phyloP scores from a whole-genome alignment of 1,284 basidiomycete species.

The Fomes fomentarius region DNA sequence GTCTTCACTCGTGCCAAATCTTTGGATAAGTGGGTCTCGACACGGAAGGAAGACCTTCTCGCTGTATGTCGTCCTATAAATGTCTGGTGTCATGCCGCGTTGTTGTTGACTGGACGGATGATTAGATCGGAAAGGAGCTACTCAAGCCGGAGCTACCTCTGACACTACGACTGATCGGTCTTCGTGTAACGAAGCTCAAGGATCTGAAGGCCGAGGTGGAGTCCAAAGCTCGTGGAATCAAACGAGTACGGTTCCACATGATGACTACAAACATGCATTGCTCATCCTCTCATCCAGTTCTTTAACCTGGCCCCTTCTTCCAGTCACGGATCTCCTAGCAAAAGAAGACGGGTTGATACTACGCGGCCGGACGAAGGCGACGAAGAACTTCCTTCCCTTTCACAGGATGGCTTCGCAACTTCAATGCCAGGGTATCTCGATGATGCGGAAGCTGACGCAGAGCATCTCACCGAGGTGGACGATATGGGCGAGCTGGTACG shows the following conservation, averaged over 20 bases:
- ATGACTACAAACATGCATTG: neutral
- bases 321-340: constrained; percentile 43
- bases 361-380: constrained; percentile 25
- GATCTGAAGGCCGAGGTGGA: constrained; percentile 64
- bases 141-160: constrained; percentile 79
- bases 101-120: too few species aligned
- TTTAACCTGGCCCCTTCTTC: constrained; percentile 46
- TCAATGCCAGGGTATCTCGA: constrained; percentile 61
- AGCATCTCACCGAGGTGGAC: constrained; percentile 5
- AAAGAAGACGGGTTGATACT: constrained; percentile 31
- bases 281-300: constrained; percentile 46
- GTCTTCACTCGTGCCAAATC: constrained; percentile 86
- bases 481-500: neutral
- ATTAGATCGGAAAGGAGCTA: constrained; percentile 80
- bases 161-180: constrained; percentile 77
- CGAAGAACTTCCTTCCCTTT: constrained; percentile 29
- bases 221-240: constrained; percentile 54
- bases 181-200: constrained; percentile 84
- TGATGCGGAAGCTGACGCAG: constrained; percentile 44
- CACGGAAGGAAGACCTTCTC: constrained; percentile 79
- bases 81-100: too few species aligned
- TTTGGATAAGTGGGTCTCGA: constrained; percentile 69
- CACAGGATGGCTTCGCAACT: constrained; percentile 36
- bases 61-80: constrained; percentile 51
- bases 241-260: constrained; percentile 51